Evolutionary conservation across 164 flowering plant genomes (phyloP).

Genomic region (Akebia trifoliata): DNA sequence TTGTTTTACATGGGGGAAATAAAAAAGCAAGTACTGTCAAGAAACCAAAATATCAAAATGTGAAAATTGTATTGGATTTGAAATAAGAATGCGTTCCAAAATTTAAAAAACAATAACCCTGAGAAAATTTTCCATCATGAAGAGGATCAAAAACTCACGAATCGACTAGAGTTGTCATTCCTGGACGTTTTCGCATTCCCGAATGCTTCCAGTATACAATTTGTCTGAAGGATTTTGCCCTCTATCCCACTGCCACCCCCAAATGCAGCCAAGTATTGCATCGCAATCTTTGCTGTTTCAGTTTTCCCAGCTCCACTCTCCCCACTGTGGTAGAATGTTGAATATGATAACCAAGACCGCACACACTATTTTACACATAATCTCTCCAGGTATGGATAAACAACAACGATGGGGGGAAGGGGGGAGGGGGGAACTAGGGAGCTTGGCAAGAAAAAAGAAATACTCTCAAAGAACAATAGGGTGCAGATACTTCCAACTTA

Average conservation of each 20-base stretch:
- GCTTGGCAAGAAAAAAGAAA: too few relatives aligned
- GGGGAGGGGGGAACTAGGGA: too few relatives aligned
- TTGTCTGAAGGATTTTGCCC: constrained; percentile 50
- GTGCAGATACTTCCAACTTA: constrained; percentile 17
- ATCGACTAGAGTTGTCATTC: constrained; percentile 89
- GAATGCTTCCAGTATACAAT: constrained; percentile 81
- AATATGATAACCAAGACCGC: background rate
- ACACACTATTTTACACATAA: background rate
- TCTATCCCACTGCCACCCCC: constrained; percentile 66
- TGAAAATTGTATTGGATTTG: background rate
- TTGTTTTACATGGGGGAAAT: background rate
- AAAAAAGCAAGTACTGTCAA: background rate
- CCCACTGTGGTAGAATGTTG: constrained; percentile 43
- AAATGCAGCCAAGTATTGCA: constrained; percentile 69
- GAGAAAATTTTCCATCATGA: background rate
- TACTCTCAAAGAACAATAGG: background rate
- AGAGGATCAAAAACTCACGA: constrained; percentile 25
- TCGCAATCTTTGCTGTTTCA: constrained; percentile 75
- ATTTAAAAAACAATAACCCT: background rate
- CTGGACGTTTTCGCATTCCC: constrained; percentile 94
- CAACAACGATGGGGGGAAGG: too few relatives aligned
- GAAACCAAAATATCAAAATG: background rate
- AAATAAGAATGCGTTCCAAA: constrained; percentile 2
- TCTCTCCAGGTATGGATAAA: too few relatives aligned
- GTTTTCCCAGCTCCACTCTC: constrained; percentile 97